These are phyloP conservation scores for Ampelocalamus luodianensis DNA, from an alignment of 176 grass and related monocot species.

Conservation along the genomic window DNA sequence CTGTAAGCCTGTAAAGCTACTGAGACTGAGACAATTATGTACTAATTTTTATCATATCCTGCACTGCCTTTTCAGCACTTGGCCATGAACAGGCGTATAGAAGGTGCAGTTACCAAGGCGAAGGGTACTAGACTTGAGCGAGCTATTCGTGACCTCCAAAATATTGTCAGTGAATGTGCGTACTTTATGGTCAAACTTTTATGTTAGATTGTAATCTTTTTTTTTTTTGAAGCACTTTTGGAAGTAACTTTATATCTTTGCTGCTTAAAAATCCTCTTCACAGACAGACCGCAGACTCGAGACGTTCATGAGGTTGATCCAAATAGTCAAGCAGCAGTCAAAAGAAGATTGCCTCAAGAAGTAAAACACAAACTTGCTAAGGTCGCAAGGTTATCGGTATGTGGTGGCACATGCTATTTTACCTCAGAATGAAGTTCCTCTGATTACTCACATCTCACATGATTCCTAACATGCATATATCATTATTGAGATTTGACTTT, in stretches of 20 bases:
- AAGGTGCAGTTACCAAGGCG: constrained; percentile 58
- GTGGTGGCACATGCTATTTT: constrained; percentile 35
- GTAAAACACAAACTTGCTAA: constrained; percentile 82
- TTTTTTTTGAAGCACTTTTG: constrained; percentile 27
- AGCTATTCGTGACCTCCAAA: constrained; percentile 76
- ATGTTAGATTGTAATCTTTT: constrained; percentile 13
- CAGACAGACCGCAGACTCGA: constrained; percentile 66
- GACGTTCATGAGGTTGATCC: constrained; percentile 63
- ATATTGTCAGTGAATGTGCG: constrained; percentile 78
- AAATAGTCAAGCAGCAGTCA: constrained; percentile 58
- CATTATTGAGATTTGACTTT: constrained; percentile 18
- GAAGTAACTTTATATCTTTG: constrained; percentile 40
- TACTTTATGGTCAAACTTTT: not conserved
- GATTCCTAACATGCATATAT: not conserved
- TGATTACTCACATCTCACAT: not conserved
- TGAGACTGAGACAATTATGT: not conserved
- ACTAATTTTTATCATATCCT: constrained; percentile 35
- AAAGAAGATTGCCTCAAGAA: constrained; percentile 81
- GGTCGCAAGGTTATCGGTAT: constrained; percentile 86
- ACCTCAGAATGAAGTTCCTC: constrained; percentile 15
- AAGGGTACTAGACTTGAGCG: constrained; percentile 83
- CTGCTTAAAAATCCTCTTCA: constrained; percentile 41
- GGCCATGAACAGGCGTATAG: constrained; percentile 38
- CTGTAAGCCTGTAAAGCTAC: not conserved
- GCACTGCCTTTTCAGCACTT: constrained; percentile 54